Evolutionary conservation across 192 early-diverging fungal genomes (phyloP).

Genomic region (Entomortierella lignicola): DNA sequence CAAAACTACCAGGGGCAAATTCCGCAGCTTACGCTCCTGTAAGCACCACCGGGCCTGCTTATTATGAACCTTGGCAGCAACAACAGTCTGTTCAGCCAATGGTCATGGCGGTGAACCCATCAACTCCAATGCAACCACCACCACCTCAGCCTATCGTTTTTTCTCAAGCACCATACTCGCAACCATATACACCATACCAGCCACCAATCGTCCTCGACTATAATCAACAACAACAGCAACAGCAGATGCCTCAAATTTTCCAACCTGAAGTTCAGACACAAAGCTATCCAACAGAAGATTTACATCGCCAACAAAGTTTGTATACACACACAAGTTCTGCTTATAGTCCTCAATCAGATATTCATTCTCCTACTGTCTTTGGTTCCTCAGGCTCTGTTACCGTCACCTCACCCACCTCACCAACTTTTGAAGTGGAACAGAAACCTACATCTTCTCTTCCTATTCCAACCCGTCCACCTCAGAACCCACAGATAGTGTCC

Average conservation of each 20-base stretch:
- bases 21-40: neutral
- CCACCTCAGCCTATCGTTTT: neutral
- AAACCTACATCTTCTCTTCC: neutral
- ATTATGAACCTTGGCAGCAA: neutral
- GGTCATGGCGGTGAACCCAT: no score
- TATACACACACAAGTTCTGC: neutral
- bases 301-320: neutral
- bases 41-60: neutral
- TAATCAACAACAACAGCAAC: conserved; percentile 13
- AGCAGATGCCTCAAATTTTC: conserved; percentile 10
- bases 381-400: neutral
- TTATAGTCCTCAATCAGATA: conserved; percentile 3
- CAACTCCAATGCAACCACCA: no score
- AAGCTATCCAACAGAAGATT: neutral
- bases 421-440: no score
- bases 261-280: neutral
- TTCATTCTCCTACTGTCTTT: conserved; percentile 6
- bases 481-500: conserved; percentile 11
- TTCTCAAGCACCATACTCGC: conserved; percentile 9
- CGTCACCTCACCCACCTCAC: neutral
- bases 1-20: neutral
- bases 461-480: neutral
- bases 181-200: conserved; percentile 14
- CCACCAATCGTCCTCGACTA: conserved; percentile 19
- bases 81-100: no score